These are phyloP conservation scores for Aspergillus sparsus DNA, from an alignment of 495 filamentous ascomycete species.

Conservation along the genomic window DNA sequence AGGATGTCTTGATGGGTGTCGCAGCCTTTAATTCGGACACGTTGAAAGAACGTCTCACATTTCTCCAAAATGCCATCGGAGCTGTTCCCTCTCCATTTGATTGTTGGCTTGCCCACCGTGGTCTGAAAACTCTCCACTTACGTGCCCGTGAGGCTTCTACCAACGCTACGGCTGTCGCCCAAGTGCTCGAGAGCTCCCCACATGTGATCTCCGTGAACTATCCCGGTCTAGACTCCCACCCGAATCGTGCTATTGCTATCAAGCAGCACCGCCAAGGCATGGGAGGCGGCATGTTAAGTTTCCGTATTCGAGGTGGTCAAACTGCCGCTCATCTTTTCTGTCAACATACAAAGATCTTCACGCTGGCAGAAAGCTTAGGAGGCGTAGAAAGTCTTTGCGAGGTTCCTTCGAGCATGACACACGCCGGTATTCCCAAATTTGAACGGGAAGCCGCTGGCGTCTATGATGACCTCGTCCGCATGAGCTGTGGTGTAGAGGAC, in stretches of 20 bases:
- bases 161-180: constrained; percentile 79
- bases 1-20: constrained; percentile 97
- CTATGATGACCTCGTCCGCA: constrained; percentile 92
- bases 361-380: constrained; percentile 88
- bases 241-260: constrained; percentile 77
- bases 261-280: constrained; percentile 93
- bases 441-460: constrained; percentile 90
- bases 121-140: constrained; percentile 94
- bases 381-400: constrained; percentile 93
- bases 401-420: constrained; percentile 92
- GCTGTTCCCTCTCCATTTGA: constrained; percentile 94
- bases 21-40: constrained; percentile 90
- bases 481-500: constrained; percentile 95
- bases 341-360: constrained; percentile 84
- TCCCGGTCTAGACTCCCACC: constrained; percentile 84
- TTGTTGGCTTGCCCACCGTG: constrained; percentile 98
- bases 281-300: constrained; percentile 96
- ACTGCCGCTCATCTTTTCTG: constrained; percentile 89
- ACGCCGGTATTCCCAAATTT: constrained; percentile 88
- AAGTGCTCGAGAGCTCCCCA: constrained; percentile 74
- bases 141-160: constrained; percentile 79
- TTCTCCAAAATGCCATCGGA: constrained; percentile 97
- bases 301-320: constrained; percentile 89
- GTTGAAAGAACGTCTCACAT: constrained; percentile 73
- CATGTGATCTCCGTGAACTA: constrained; percentile 91